Evolutionary conservation across 257 asterid species (phyloP).

Genomic region (Rubia yunnanensis): DNA sequence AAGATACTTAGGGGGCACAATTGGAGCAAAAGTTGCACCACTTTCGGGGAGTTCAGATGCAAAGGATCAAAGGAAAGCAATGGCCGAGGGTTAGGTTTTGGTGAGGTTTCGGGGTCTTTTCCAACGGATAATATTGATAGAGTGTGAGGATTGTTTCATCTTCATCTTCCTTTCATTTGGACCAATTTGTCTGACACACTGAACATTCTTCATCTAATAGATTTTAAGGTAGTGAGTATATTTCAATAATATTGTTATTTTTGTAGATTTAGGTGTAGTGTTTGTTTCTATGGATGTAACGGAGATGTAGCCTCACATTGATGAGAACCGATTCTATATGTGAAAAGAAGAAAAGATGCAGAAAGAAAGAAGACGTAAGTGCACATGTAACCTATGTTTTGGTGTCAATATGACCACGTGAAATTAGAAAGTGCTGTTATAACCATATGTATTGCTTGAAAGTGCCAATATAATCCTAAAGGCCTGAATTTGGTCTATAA

Average conservation of each 20-base stretch:
- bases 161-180: no score
- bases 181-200: no score
- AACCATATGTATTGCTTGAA: no score
- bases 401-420: no score
- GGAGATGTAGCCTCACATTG: not conserved
- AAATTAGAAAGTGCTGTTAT: no score
- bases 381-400: no score
- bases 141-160: conserved; percentile 8
- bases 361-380: not conserved
- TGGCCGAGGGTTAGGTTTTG: conserved; percentile 15
- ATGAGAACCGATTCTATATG: not conserved
- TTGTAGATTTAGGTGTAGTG: not conserved
- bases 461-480: no score
- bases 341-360: not conserved
- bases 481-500: no score
- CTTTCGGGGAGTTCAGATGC: conserved; percentile 40
- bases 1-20: conserved; percentile 44
- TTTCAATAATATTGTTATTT: not conserved
- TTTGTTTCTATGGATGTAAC: not conserved
- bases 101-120: conserved; percentile 23
- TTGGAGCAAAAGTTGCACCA: conserved; percentile 48
- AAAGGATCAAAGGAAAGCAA: conserved; percentile 10
- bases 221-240: not conserved
- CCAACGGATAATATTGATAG: conserved; percentile 12
- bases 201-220: no score